Conservation (phyloP, 805 yeast species). For the Starmerella riodocensis region DNA sequence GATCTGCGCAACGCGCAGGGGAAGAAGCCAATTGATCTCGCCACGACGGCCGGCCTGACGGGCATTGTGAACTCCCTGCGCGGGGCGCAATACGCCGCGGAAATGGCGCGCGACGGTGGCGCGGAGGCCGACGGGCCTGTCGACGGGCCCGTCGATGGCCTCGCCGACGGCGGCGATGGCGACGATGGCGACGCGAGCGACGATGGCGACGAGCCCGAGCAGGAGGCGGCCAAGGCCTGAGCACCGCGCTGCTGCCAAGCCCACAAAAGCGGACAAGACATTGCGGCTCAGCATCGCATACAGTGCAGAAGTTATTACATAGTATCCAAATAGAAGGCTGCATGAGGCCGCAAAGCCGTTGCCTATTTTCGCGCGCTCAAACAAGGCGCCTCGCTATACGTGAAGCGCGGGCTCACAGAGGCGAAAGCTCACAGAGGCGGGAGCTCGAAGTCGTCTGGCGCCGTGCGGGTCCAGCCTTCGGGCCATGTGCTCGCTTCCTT, state of each 20-base stretch:
- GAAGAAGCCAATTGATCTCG: slow-evolving; percentile 60
- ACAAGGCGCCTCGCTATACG: too few relatives aligned
- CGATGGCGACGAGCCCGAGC: not conserved
- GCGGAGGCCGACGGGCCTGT: slow-evolving; percentile 17
- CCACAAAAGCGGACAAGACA: too few relatives aligned
- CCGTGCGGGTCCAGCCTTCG: slow-evolving; percentile 18
- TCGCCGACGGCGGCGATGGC: slow-evolving; percentile 2
- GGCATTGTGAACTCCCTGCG: slow-evolving; percentile 52
- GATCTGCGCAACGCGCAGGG: slow-evolving; percentile 41
- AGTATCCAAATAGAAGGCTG: too few relatives aligned
- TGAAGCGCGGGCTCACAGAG: too few relatives aligned
- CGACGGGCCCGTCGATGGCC: slow-evolving; percentile 9
- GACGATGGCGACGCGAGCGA: not conserved
- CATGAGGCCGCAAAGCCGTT: too few relatives aligned
- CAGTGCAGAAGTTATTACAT: too few relatives aligned
- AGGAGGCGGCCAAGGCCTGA: too few relatives aligned
- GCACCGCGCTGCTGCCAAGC: too few relatives aligned
- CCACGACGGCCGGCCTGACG: slow-evolving; percentile 36
- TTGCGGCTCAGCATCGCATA: too few relatives aligned
- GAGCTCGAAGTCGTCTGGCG: slow-evolving; percentile 14
- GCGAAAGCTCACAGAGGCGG: too few relatives aligned
- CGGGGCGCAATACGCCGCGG: slow-evolving; percentile 51
- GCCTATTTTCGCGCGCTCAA: too few relatives aligned
- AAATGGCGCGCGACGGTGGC: slow-evolving; percentile 19
- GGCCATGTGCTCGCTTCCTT: slow-evolving; percentile 14